Conservation (phyloP, 225 moss, liverwort and hornwort species). For the Marchantia polymorpha region DNA sequence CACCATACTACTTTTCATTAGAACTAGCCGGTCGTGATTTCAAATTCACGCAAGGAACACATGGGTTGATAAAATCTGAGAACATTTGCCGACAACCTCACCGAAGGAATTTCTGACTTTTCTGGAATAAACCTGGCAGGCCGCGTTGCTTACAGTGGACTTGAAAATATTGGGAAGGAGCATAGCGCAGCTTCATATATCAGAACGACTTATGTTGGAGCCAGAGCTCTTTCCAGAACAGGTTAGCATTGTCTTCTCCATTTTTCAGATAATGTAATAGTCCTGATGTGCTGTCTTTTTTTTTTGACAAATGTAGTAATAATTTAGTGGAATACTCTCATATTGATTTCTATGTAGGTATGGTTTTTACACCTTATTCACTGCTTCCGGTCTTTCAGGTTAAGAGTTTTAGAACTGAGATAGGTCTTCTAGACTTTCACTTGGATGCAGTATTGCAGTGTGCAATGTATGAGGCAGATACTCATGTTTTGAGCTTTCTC, state of each 20-base stretch:
- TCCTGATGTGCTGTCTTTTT: too few species aligned
- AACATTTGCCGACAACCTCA: background rate
- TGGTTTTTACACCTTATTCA: too few species aligned
- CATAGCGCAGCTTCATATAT: slow-evolving; percentile 25
- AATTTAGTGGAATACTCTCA: too few species aligned
- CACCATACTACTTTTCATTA: slow-evolving; percentile 5
- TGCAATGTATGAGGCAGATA: too few species aligned
- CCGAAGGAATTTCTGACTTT: background rate
- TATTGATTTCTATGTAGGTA: too few species aligned
- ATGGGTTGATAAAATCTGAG: background rate
- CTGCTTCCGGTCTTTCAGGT: too few species aligned
- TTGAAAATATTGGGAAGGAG: slow-evolving; percentile 35
- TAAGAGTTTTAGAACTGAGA: too few species aligned
- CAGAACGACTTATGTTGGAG: slow-evolving; percentile 43
- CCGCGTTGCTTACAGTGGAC: slow-evolving; percentile 37
- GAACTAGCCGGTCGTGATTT: slow-evolving; percentile 1
- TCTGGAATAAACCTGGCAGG: slow-evolving; percentile 21
- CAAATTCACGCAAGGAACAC: background rate
- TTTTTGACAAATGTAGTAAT: too few species aligned
- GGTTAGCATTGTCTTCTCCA: slow-evolving; percentile 23
- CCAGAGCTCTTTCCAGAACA: slow-evolving; percentile 31
- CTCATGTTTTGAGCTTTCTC: too few species aligned
- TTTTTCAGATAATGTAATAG: too few species aligned
- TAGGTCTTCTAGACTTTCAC: too few species aligned
- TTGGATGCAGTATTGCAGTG: too few species aligned